Percentiles rank a stretch among this genome's conserved stretches.
Conservation (phyloP, 1,139 yeast genomes). For the Groenewaldozyma sp. region DNA sequence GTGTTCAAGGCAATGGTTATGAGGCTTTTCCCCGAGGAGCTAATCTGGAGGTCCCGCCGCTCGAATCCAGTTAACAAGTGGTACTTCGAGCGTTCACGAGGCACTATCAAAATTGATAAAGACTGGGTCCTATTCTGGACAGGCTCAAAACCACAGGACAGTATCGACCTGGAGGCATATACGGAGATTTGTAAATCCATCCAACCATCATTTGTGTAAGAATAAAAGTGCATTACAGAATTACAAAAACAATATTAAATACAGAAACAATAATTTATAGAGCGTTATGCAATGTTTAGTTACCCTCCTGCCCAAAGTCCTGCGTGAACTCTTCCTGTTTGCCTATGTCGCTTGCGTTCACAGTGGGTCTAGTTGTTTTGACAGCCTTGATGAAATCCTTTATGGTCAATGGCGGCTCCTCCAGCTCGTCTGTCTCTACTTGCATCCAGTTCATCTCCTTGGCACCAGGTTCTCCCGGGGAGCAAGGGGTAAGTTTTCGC, state of each 20-base stretch:
- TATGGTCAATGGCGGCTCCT: constrained; percentile 81
- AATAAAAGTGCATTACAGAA: not conserved
- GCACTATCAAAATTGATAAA: constrained; percentile 48
- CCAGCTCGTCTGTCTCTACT: constrained; percentile 76
- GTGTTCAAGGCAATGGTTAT: constrained; percentile 70
- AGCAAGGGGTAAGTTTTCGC: constrained; percentile 72
- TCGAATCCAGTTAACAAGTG: constrained; percentile 90
- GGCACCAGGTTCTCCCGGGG: constrained; percentile 90
- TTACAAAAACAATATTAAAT: not conserved
- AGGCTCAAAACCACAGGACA: constrained; percentile 38
- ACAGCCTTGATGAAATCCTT: constrained; percentile 92
- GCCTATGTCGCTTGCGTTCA: constrained; percentile 69
- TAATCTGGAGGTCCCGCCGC: constrained; percentile 83
- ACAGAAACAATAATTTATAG: not conserved
- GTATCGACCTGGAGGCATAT: constrained; percentile 29
- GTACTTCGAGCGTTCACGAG: constrained; percentile 89
- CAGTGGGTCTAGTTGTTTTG: constrained; percentile 89
- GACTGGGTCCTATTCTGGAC: constrained; percentile 66
- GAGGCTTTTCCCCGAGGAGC: constrained; percentile 59
- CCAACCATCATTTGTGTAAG: constrained; percentile 31
- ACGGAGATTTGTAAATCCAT: constrained; percentile 35
- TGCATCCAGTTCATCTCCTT: constrained; percentile 90
- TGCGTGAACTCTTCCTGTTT: constrained; percentile 83
- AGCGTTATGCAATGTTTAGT: constrained; percentile 29
- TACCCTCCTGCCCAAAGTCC: constrained; percentile 97